Base-by-base conservation (phyloP, 257 asterid species). In the Penstemon davidsonii region DNA sequence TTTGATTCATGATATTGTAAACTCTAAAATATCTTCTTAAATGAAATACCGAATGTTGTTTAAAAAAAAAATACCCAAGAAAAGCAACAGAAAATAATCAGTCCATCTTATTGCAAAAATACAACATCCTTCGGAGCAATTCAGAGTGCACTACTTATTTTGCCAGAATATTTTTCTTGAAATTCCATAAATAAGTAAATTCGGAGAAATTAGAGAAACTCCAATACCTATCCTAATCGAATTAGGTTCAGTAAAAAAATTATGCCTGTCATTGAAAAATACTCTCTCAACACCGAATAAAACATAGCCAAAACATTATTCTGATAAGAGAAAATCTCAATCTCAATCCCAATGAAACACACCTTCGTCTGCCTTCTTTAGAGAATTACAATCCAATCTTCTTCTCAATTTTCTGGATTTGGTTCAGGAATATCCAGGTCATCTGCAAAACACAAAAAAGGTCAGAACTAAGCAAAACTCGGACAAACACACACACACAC, bases 381-480 rank as follows among this genome's bases (percentile, higher is more conserved):
- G 2, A 25, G 68, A 67, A 69, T 80, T 78, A 94, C 75, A 94
- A 65, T 45, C 99, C 99, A 5, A 78, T 6, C 5, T 76, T 38
- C 76, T 80, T 82, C 88, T 94, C 79, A 5, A 78, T 33, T 64
- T 91, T 94, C 84, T 88, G 87, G 79, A 94, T 87, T 78, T 91
- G 97, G 86, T 86, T 88, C 66, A 94, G 87, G 93, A 83, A 91
- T 68, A 94, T 94, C 96, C 99, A 91, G 49, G 99, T 94, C 96
- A 91, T 85, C 99, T 91, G 97, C 83, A 70, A 43, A 47, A 58
- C 65, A 41, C 55, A 8, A 19, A 36, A 64, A 11, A 46, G 13
- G 7, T 66, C 51, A n/a, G 15, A 47, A 15, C 39, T 36, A 37
- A 68, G 38, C 13, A 56, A 62, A 49, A 43, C 3, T 33, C 40